phyloP scores from a whole-genome alignment of 83 land plant genomes.

The Diphasiastrum complanatum region DNA sequence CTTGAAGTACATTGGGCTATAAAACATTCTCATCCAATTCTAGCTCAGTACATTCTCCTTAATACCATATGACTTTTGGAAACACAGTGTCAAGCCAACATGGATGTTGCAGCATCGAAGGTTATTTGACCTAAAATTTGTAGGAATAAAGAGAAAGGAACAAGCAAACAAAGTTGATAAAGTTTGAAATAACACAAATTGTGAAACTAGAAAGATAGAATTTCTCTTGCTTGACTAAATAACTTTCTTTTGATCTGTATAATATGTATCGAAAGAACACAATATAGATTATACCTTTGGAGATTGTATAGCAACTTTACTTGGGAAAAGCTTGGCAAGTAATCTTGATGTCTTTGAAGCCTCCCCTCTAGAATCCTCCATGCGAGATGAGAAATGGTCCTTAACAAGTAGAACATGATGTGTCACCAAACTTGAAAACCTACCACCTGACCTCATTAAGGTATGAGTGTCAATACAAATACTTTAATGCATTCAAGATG shows the following conservation, averaged over 20 bases:
- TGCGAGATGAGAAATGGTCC: conserved; percentile 12
- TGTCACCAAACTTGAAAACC: neutral
- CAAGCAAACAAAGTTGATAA: no score
- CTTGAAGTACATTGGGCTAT: no score
- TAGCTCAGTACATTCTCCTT: no score
- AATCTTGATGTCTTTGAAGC: conserved; percentile 58
- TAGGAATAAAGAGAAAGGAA: neutral
- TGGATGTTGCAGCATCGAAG: conserved; percentile 4
- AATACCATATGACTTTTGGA: no score
- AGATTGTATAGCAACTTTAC: conserved; percentile 68
- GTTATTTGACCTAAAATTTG: neutral
- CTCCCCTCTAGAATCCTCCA: conserved; percentile 41
- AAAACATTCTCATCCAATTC: no score
- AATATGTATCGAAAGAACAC: neutral
- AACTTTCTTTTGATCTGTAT: no score
- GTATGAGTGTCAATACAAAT: no score
- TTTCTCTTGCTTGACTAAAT: no score
- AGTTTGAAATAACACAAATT: no score
- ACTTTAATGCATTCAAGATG: no score
- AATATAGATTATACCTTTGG: conserved; percentile 62
- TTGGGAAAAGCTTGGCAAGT: conserved; percentile 70
- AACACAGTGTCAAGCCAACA: no score
- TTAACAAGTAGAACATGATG: neutral
- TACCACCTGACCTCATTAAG: neutral
- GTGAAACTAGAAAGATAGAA: no score